Evolutionary conservation across 2,329 filamentous ascomycete species (phyloP).

Genomic region (Pyricularia pennisetigena): DNA sequence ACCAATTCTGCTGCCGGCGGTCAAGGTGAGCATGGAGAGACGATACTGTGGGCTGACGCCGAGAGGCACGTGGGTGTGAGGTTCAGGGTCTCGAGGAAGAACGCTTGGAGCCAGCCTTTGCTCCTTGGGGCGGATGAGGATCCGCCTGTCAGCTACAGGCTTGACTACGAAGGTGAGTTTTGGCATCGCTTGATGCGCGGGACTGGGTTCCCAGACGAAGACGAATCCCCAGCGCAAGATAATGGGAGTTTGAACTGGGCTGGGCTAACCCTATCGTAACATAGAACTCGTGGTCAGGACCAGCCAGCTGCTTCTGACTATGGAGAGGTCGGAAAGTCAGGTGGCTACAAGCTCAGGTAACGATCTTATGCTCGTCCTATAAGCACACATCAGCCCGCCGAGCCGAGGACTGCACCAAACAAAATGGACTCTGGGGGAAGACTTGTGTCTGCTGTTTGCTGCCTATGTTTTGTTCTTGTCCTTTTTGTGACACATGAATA

Average conservation of each 20-base stretch:
- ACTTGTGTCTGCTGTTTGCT: neutral
- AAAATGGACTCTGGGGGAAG: neutral
- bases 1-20: conserved; percentile 31
- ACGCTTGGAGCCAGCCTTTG: conserved; percentile 35
- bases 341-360: conserved; percentile 52
- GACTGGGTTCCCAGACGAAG: neutral
- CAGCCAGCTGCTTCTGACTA: conserved; percentile 49
- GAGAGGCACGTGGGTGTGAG: conserved; percentile 56
- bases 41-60: conserved; percentile 60
- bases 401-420: neutral
- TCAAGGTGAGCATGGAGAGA: conserved; percentile 12
- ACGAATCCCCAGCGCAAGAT: too few relatives aligned
- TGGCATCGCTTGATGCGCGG: neutral
- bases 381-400: neutral
- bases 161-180: conserved; percentile 57
- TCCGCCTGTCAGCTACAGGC: conserved; percentile 55
- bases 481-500: neutral
- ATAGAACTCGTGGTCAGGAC: conserved; percentile 61
- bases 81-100: conserved; percentile 50
- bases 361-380: conserved; percentile 52
- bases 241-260: too few relatives aligned
- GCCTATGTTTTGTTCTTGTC: neutral
- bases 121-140: conserved; percentile 52
- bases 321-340: conserved; percentile 55
- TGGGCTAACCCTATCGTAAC: neutral